Evolutionary conservation across 108 stramenopile species (phyloP), one percentile per base, ranked within the genome.

Genomic region (Seminavis robusta): DNA sequence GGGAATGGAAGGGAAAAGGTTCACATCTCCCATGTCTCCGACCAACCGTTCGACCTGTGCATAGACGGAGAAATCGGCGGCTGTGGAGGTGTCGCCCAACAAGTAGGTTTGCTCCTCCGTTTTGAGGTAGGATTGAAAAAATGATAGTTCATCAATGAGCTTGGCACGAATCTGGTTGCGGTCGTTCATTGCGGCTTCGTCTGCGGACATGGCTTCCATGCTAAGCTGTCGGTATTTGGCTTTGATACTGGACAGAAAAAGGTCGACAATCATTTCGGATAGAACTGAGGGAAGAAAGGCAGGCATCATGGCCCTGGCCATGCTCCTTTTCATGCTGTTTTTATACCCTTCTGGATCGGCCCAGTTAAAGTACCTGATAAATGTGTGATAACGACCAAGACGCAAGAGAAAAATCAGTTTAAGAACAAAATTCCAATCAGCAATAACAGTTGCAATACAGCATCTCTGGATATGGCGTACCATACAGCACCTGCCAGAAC

Each of bases 41-140:
- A 47, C 46, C 23, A 47, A 27, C 11, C 46, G 19, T 27, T 47
- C 46, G 11, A 47, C 9, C 46, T 47, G 46, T 11, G n/a, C 46
- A n/a, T 47, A 47, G 46, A 47, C 46, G 11, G 46, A 47, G 25
- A 47, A 47, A 47, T 47, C 46, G 46, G 46, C 46, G 11, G 46
- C 46, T 9, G 46, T 47, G 11, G 46, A n/a, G 11, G 46, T 25
- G 10, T 27, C 11, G 23, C 23, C 19, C 25, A 47, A 11, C 46
- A 47, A 13, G 46, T 47, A 47, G 11, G 46, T 9, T 13, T 10
- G 13, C 36, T 11, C 36, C 11, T 37, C 36, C n/a, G n/a, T n/a
- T n/a, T n/a, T n/a, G n/a, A n/a, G n/a, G n/a, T n/a, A n/a, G n/a
- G n/a, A n/a, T n/a, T n/a, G n/a, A n/a, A n/a, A n/a, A n/a, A n/a